Evolutionary conservation across 179 eudicot genomes (phyloP), one percentile per base, ranked within the genome.

Genomic region (Pouteria campechiana): DNA sequence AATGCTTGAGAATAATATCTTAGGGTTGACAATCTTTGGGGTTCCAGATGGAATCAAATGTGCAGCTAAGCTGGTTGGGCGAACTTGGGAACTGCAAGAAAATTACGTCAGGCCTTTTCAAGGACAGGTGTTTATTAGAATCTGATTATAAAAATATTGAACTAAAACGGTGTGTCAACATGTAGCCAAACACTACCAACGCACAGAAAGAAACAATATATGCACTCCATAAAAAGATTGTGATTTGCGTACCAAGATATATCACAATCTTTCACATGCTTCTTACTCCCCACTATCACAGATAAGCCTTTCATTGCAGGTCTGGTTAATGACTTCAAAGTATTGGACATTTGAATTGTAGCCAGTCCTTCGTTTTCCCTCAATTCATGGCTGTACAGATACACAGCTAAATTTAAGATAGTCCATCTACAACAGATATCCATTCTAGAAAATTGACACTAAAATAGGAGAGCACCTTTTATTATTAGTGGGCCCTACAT

Each of bases 391-490:
- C 36, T 23, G 18, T 21, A 32, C 14, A 25, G 14, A 48, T 25
- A 11, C 20, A 24, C 28, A 34, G 33, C 32, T 2, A 7, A 29
- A 14, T 50, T 41, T 37, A 49, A 37, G 45, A 33, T 31, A 45
- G 56, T 57, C 22, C 41, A 44, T 50, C 44, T 67, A 17, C 52
- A 27, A 46, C 32, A 46, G 35, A 46, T 42, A 6, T 20, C 5
- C 44, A 37, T 11, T 61, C 51, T 55, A 27, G 40, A 24, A 67
- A 28, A 44, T 28, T 25, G 18, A 24, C 30, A 19, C 20, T n/a
- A 33, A 65, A 41, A 29, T 33, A 20, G 34, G 41, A 42, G 39
- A 42, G 62, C 54, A 75, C 86, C 74, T 68, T 50, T 40, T 35
- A 49, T 37, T 63, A 43, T 48, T 48, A 37, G 41, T 44, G 54